Conservation (phyloP, 208 protist genomes). For the Endotrypanum monterogeii region DNA sequence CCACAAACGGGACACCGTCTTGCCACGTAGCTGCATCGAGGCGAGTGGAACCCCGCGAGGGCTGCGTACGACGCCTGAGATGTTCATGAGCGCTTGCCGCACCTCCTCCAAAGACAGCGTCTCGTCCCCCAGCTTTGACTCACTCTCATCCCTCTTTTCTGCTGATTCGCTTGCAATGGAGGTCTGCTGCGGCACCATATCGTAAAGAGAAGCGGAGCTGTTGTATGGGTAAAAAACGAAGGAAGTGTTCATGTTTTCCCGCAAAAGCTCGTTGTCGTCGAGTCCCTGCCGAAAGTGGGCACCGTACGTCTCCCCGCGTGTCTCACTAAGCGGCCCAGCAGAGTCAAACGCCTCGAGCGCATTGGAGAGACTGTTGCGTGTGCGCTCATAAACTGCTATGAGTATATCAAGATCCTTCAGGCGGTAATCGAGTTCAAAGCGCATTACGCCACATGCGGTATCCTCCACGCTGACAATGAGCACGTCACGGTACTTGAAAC, state of each 20-base stretch:
- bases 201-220: conserved; percentile 40
- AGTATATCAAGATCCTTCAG: conserved; percentile 62
- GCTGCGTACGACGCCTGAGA: conserved; percentile 30
- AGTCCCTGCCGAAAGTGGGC: conserved; percentile 39
- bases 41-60: conserved; percentile 41
- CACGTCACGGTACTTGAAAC: conserved; percentile 69
- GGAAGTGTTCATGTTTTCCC: conserved; percentile 53
- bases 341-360: conserved; percentile 56
- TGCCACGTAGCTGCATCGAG: conserved; percentile 35
- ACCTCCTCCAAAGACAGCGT: conserved; percentile 28
- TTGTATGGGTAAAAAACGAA: conserved; percentile 77
- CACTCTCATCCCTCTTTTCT: conserved; percentile 4
- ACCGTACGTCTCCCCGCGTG: conserved; percentile 32
- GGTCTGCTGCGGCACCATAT: not conserved
- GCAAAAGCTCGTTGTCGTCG: conserved; percentile 34
- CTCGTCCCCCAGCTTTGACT: conserved; percentile 22
- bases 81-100: conserved; percentile 25
- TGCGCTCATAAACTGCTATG: conserved; percentile 66
- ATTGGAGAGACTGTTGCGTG: conserved; percentile 46
- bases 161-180: not conserved
- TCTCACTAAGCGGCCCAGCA: conserved; percentile 29
- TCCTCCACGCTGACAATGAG: conserved; percentile 81
- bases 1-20: conserved; percentile 23
- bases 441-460: conserved; percentile 46
- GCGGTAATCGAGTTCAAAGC: conserved; percentile 63